Evolutionary conservation across 768 basidiomycete genomes (phyloP).

Genomic region (Tylopilus felleus): DNA sequence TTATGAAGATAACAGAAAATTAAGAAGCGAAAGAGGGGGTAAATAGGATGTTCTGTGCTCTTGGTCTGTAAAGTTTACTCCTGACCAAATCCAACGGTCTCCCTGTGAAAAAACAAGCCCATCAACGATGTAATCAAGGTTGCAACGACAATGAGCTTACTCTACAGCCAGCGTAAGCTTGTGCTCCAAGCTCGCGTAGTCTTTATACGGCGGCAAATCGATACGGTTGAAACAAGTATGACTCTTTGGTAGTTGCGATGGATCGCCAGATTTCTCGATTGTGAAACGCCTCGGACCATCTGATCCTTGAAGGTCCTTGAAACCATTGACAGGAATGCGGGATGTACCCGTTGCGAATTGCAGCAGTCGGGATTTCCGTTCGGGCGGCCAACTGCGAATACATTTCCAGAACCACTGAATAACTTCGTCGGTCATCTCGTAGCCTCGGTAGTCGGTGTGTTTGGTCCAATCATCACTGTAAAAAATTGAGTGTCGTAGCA

Average conservation of each 20-base stretch:
- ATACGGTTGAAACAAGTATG: conserved; percentile 96
- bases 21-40: conserved; percentile 1
- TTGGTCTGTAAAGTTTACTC: conserved; percentile 49
- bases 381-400: conserved; percentile 95
- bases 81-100: conserved; percentile 93
- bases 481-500: neutral
- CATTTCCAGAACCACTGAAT: conserved; percentile 99
- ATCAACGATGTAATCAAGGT: conserved; percentile 16
- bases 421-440: conserved; percentile 91
- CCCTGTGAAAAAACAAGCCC: conserved; percentile 42
- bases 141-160: conserved; percentile 46
- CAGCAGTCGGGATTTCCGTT: conserved; percentile 92
- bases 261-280: conserved; percentile 98
- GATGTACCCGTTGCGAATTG: conserved; percentile 98
- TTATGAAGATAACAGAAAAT: conserved; percentile 3
- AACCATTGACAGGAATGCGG: conserved; percentile 96
- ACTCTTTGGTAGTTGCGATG: conserved; percentile 93
- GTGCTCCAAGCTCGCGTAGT: conserved; percentile 90
- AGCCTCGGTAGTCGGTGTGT: conserved; percentile 98
- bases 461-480: conserved; percentile 95
- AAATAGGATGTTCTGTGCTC: conserved; percentile 12
- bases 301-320: conserved; percentile 97
- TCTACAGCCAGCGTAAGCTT: conserved; percentile 94
- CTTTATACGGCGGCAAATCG: conserved; percentile 97
- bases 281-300: conserved; percentile 97